phyloP scores from a whole-genome alignment of 768 basidiomycete genomes.

The Leccinum rimulosum region DNA sequence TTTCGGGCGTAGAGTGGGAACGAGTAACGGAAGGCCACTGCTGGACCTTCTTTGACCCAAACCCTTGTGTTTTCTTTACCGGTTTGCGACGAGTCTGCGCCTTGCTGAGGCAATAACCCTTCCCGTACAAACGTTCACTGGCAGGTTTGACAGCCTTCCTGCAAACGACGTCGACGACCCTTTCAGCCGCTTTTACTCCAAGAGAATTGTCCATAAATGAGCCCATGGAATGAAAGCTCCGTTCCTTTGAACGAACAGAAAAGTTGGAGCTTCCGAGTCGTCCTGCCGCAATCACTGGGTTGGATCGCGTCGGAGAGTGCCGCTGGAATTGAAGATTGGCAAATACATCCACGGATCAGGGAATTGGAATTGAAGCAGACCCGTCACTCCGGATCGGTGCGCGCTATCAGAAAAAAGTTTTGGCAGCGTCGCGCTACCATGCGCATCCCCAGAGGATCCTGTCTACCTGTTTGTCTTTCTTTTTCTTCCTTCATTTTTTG shows the following conservation, averaged over 20 bases:
- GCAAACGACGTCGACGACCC: neutral
- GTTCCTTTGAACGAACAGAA: slow-evolving; percentile 7
- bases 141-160: slow-evolving; percentile 12
- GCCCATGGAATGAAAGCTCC: slow-evolving; percentile 1
- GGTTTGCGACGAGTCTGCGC: neutral
- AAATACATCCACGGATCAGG: slow-evolving; percentile 25
- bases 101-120: slow-evolving; percentile 12
- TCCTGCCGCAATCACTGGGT: slow-evolving; percentile 4
- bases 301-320: slow-evolving; percentile 16
- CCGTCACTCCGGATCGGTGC: slow-evolving; percentile 11
- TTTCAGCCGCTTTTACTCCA: slow-evolving; percentile 19
- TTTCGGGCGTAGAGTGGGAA: slow-evolving; percentile 20
- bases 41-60: slow-evolving; percentile 6
- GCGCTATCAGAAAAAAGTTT: slow-evolving; percentile 1
- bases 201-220: slow-evolving; percentile 10
- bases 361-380: neutral
- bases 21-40: neutral
- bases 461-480: neutral
- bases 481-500: neutral
- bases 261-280: slow-evolving; percentile 4
- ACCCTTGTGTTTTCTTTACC: slow-evolving; percentile 3
- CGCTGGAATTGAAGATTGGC: slow-evolving; percentile 12
- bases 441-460: slow-evolving; percentile 6
- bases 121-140: slow-evolving; percentile 4
- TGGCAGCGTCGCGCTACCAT: slow-evolving; percentile 4